Percentiles rank a stretch among this genome's conserved stretches.
These are phyloP conservation scores for Curvularia sp. DNA, from an alignment of 2,329 filamentous ascomycete species.

Conservation along the genomic window DNA sequence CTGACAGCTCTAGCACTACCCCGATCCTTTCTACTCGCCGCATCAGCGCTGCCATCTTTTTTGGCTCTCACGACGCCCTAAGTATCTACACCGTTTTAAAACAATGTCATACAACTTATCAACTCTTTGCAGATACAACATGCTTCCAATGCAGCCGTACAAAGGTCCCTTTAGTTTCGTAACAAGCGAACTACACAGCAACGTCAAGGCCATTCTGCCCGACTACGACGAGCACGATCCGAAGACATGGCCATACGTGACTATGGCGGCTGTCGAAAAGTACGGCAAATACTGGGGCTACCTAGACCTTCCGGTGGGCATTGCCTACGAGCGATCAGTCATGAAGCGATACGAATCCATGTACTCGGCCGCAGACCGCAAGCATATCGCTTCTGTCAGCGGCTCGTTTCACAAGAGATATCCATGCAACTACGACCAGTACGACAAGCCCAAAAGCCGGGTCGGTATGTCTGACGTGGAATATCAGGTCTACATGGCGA, in stretches of 20 bases:
- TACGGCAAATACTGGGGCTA: not conserved
- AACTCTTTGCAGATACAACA: not conserved
- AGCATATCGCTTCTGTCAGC: not conserved
- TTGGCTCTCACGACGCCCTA: not conserved
- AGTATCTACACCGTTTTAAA: not conserved
- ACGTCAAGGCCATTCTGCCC: not conserved
- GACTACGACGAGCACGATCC: slow-evolving; percentile 7
- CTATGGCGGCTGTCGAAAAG: slow-evolving; percentile 5
- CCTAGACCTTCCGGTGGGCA: slow-evolving; percentile 3
- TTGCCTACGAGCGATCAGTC: slow-evolving; percentile 10
- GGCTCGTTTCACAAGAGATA: slow-evolving; percentile 9
- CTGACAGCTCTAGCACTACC: too few relatives aligned
- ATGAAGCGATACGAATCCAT: slow-evolving; percentile 7
- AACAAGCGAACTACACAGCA: not conserved
- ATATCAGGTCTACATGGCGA: slow-evolving; percentile 4
- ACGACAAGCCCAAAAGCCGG: slow-evolving; percentile 3
- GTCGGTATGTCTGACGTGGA: not conserved
- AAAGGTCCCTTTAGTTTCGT: slow-evolving; percentile 12
- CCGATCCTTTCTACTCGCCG: not conserved
- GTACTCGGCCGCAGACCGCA: slow-evolving; percentile 7
- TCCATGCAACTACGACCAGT: slow-evolving; percentile 9
- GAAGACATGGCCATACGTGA: slow-evolving; percentile 14
- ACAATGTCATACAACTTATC: not conserved
- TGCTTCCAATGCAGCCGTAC: not conserved
- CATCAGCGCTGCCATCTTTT: not conserved